Base-by-base conservation (phyloP, 257 asterid genomes). In the Jasminum sambac region DNA sequence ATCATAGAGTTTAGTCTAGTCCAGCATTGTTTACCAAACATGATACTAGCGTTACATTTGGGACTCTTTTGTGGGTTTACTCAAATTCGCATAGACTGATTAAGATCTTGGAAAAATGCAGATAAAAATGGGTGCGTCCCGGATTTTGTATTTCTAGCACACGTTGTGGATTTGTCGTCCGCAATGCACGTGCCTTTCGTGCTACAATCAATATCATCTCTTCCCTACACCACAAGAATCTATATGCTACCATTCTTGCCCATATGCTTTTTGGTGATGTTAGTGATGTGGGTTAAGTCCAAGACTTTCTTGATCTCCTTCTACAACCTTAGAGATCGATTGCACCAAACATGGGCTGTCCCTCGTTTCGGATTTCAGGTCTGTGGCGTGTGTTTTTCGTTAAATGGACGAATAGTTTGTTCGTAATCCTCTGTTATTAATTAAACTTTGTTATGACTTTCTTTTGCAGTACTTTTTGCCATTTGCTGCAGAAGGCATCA, bases 361-460 rank as follows among this genome's bases (percentile, higher is more conserved):
- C 99, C 99, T 12, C 89, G 98, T 2, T 91, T 85, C 25, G 98
- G 99, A 64, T 94, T 94, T 63, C 96, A 94, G 96, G 99, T 91
- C 66, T 40, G 80, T 40, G 10, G 17, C 17, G 59, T 50, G 13
- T 50, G 11, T 50, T 50, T 17, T 19, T 50, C 24, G 19, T 2
- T 17, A 16, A 16, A 44, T 50, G 11, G 17, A 23, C 63, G 59
- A 17, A 11, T 19, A 21, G 21, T 46, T 23, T 8, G 8, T 23
- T 19, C 34, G 23, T 44, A 52, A 26, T 39, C 0, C 40, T 2
- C 23, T 9, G 3, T 19, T 21, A 13, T 30, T 23, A 55, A n/a
- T n/a, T n/a, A n/a, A n/a, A 55, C 23, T 8, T 55, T 55, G 7
- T 43, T 11, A 13, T 2, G 34, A 14, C 21, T 38, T 19, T 17